A percentile compares a stretch with the other conserved stretches of the same genome.
Evolutionary conservation across 257 asterid genomes (phyloP).

Genomic region (Primulina huaijiensis): DNA sequence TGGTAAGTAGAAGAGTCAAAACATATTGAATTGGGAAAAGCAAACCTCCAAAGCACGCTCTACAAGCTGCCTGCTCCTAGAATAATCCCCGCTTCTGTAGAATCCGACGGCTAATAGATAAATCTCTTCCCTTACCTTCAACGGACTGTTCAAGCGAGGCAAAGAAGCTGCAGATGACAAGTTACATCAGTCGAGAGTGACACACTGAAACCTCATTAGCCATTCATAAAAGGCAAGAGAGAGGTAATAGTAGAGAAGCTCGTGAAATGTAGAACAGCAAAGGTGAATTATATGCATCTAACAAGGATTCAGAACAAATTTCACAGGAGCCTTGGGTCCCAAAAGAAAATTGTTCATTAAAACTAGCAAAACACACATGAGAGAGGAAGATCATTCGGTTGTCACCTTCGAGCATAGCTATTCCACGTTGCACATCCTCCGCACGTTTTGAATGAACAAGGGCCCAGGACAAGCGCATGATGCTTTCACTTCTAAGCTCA

Average conservation of each 20-base stretch:
- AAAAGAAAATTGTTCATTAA: slow-evolving; percentile 5
- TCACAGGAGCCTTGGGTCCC: not conserved
- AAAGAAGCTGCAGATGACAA: slow-evolving; percentile 61
- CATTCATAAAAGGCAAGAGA: slow-evolving; percentile 1
- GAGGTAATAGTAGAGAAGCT: not conserved
- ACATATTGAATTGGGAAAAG: too few relatives aligned
- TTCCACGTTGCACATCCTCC: slow-evolving; percentile 85
- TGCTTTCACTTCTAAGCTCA: slow-evolving; percentile 66
- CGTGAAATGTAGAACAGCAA: slow-evolving; percentile 11
- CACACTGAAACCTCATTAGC: slow-evolving; percentile 12
- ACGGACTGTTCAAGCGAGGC: slow-evolving; percentile 48
- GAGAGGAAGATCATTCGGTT: not conserved
- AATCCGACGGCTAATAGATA: slow-evolving; percentile 87
- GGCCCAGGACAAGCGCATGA: slow-evolving; percentile 96
- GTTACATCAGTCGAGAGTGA: slow-evolving; percentile 25
- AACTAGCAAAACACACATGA: not conserved
- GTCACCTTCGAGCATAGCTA: slow-evolving; percentile 95
- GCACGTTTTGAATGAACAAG: slow-evolving; percentile 87
- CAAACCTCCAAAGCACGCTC: slow-evolving; percentile 80
- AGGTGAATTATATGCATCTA: not conserved
- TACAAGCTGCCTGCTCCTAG: slow-evolving; percentile 78
- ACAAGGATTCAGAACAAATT: not conserved
- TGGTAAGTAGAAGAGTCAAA: not conserved
- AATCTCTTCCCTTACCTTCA: slow-evolving; percentile 56
- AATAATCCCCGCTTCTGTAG: slow-evolving; percentile 73